phyloP scores from a whole-genome alignment of 345 rosid genomes.

The Lagerstroemia speciosa region DNA sequence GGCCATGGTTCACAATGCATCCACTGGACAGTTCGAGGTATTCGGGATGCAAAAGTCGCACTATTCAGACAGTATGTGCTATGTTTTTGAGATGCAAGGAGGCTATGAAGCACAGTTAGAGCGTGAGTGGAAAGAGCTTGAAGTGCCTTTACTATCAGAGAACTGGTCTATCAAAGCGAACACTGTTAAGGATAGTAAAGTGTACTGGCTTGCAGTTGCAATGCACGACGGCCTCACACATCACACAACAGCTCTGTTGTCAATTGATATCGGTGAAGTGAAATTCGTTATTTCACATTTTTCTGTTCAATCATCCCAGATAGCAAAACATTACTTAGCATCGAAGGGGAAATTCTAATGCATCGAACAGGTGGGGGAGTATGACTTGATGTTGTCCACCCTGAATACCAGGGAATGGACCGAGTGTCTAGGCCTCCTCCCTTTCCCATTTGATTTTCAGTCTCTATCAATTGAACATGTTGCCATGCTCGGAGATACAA shows the following conservation, averaged over 20 bases:
- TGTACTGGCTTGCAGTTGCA: neutral
- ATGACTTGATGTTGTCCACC: neutral
- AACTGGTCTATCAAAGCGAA: neutral
- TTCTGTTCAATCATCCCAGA: neutral
- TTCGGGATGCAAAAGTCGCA: neutral
- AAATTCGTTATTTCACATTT: neutral
- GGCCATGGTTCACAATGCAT: neutral
- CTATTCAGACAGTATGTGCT: neutral
- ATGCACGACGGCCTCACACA: neutral
- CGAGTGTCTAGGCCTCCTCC: neutral
- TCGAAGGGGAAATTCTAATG: neutral
- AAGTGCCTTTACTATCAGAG: neutral
- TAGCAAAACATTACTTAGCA: neutral
- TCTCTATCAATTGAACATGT: neutral
- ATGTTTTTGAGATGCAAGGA: neutral
- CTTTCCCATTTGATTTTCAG: neutral
- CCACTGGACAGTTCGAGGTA: neutral
- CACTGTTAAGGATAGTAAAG: neutral
- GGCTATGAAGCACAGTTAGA: neutral
- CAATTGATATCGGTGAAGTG: neutral
- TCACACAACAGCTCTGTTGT: neutral
- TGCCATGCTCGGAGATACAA: neutral
- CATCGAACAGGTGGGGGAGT: neutral
- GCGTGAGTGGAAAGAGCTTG: neutral
- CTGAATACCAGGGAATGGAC: neutral